Percentiles rank a stretch among this genome's conserved stretches.
Conservation (phyloP, 2,329 filamentous ascomycete genomes). For the Cladosporium sp. region DNA sequence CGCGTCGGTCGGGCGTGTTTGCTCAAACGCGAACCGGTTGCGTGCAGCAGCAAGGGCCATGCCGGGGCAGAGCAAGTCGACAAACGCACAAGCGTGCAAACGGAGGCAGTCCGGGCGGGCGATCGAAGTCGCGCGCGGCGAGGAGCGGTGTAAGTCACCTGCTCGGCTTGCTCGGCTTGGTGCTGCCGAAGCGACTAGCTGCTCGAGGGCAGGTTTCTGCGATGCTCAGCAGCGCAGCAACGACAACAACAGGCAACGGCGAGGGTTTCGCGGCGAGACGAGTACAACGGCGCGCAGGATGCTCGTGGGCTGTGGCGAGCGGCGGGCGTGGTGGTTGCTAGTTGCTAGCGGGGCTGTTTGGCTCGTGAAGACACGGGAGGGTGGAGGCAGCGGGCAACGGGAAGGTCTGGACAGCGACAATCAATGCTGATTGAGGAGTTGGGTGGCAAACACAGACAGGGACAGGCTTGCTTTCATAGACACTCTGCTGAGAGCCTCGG, state of each 20-base stretch:
- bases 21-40: conserved; percentile 12
- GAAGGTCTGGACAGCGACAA: conserved; percentile 10
- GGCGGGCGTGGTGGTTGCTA: conserved; percentile 6
- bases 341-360: neutral
- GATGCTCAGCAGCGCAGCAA: neutral
- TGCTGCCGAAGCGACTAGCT: conserved; percentile 6
- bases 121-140: conserved; percentile 3
- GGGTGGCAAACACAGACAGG: conserved; percentile 11
- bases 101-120: conserved; percentile 8
- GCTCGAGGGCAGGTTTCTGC: neutral
- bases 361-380: conserved; percentile 8
- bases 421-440: conserved; percentile 14
- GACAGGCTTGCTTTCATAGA: conserved; percentile 12
- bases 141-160: conserved; percentile 10
- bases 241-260: neutral
- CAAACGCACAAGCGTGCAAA: conserved; percentile 10
- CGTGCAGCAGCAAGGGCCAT: conserved; percentile 14
- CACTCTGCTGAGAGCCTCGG: neutral
- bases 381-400: conserved; percentile 3
- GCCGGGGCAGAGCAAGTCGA: conserved; percentile 6
- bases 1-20: conserved; percentile 11
- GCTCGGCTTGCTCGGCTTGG: conserved; percentile 8
- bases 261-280: neutral
- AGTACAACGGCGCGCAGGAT: neutral
- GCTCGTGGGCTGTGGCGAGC: neutral